Evolutionary conservation across 2,329 filamentous ascomycete species (phyloP).

Genomic region (Massarina eburnea): DNA sequence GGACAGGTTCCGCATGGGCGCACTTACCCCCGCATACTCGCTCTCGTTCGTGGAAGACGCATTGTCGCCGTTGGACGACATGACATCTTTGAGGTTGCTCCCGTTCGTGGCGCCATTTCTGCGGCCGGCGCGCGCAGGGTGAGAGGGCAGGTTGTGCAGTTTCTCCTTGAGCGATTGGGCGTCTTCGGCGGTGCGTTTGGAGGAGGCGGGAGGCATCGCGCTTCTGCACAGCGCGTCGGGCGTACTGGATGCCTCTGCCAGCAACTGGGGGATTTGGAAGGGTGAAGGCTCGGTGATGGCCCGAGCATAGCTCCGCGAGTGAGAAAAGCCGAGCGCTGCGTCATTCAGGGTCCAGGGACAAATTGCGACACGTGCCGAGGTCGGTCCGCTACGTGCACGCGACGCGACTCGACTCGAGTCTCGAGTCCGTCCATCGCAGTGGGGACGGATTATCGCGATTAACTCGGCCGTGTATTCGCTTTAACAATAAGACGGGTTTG

Average conservation of each 20-base stretch:
- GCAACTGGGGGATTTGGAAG: not conserved
- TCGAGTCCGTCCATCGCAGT: no score
- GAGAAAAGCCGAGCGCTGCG: not conserved
- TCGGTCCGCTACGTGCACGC: not conserved
- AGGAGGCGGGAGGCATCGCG: conserved; percentile 39
- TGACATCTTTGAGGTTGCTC: conserved; percentile 41
- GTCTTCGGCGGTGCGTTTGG: conserved; percentile 43
- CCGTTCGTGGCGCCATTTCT: conserved; percentile 36
- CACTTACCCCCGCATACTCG: conserved; percentile 16
- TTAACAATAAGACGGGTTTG: no score
- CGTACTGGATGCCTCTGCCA: not conserved
- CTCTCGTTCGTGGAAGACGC: conserved; percentile 35
- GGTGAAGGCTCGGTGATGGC: no score
- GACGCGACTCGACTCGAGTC: no score
- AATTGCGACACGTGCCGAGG: not conserved
- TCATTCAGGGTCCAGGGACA: not conserved
- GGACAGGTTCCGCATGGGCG: no score
- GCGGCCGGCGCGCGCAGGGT: conserved; percentile 43
- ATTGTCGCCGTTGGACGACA: conserved; percentile 36
- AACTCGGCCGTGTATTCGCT: no score
- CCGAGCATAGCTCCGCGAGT: not conserved
- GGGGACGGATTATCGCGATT: no score
- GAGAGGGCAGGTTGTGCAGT: conserved; percentile 41
- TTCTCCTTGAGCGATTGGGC: conserved; percentile 46
- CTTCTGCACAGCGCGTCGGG: no score